Percentiles rank a stretch among this genome's conserved stretches.
These are phyloP conservation scores for Ocimum tenuiflorum DNA, from an alignment of 257 asterid species.

Conservation along the genomic window DNA sequence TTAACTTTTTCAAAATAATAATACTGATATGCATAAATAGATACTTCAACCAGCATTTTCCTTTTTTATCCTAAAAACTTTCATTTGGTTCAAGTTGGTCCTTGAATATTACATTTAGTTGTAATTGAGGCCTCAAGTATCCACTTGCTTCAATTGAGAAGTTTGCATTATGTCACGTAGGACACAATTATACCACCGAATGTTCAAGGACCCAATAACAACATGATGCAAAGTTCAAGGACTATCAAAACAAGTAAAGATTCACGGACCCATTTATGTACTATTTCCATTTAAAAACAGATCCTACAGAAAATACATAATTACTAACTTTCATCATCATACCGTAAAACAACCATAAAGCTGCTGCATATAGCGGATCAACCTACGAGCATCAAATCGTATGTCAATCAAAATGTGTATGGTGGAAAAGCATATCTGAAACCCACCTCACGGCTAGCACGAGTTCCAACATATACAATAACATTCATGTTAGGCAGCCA, in stretches of 20 bases:
- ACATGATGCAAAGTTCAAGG: neutral
- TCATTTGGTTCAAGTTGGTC: no score
- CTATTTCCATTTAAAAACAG: neutral
- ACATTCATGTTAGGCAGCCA: constrained; percentile 93
- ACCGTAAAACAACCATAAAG: neutral
- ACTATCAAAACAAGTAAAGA: neutral
- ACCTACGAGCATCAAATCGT: constrained; percentile 6
- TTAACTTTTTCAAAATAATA: no score
- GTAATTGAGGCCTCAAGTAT: neutral
- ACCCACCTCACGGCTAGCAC: constrained; percentile 95
- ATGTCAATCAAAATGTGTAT: neutral
- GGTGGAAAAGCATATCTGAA: neutral
- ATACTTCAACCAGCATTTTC: no score
- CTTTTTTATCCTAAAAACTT: no score
- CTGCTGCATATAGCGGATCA: neutral
- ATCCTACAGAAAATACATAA: neutral
- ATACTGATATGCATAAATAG: no score
- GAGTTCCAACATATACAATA: constrained; percentile 85
- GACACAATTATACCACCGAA: neutral
- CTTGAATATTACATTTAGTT: no score
- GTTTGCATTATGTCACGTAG: neutral
- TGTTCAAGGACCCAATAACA: neutral
- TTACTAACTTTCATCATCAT: neutral
- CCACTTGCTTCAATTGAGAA: neutral
- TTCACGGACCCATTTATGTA: neutral